Base-by-base conservation (phyloP, 108 stramenopile species). In the Pseudonitzschia delicatissima region DNA sequence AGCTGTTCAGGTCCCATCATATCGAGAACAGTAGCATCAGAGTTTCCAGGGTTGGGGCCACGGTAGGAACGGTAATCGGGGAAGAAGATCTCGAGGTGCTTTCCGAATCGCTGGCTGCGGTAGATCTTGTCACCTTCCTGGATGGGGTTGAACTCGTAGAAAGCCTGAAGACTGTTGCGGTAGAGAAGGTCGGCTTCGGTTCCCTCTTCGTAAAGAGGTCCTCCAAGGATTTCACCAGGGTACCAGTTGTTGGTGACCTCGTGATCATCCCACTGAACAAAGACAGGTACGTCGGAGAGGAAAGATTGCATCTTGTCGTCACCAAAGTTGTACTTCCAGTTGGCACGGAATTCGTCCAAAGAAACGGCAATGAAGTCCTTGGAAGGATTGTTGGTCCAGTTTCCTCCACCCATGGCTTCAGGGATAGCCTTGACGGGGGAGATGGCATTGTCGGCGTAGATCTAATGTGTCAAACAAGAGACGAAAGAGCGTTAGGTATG, bases 181-280 rank as follows among this genome's bases (percentile, higher is more conserved):
- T 45, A 75, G 1, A 80, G 66, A 32, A 42, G 66, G 40, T 71
- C 63, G n/a, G 52, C 4, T 15, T 60, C 64, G 9, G 31, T 21
- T 2, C 45, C 53, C 3, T 64, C 40, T 12, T 42, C 40, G 40
- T 42, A 42, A 13, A 42, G 40, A 42, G 40, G 40, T 12, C 13
- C 40, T 42, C 9, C 40, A 9, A 42, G 52, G 25, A 74, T 47
- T 39, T 69, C 66, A 40, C 33, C 50, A 8, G 64, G 67, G 35
- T 59, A 64, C 66, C 68, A 80, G 67, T 80, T 76, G 55, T 80
- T 71, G 26, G 68, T 66, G 7, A 79, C 69, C 32, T 76, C 74
- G 31, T 80, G 79, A 64, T 80, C 79, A 50, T 80, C 78, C 78
- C 78, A 79, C 42, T 70, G 67, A n/a, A 60, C 51, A 55, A 59